Percentiles rank a stretch among this genome's conserved stretches.
Conservation (phyloP, 2,329 filamentous ascomycete species). For the Mycosphaerella sp. region DNA sequence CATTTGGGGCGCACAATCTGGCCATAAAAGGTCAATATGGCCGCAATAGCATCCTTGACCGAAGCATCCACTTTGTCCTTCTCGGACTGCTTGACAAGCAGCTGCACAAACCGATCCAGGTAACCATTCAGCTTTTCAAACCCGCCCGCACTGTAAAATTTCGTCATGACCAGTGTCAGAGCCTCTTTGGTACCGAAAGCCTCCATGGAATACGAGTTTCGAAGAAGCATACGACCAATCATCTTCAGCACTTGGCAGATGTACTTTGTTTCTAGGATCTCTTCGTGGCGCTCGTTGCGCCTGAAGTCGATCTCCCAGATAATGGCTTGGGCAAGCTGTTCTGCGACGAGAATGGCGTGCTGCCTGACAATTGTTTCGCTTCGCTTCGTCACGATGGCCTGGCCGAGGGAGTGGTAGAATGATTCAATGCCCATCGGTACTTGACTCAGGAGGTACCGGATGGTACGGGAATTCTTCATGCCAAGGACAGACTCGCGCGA, state of each 20-base stretch:
- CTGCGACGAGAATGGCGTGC: conserved; percentile 55
- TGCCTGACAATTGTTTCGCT: conserved; percentile 58
- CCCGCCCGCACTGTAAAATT: conserved; percentile 77
- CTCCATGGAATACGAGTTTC: conserved; percentile 25
- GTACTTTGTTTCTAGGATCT: conserved; percentile 24
- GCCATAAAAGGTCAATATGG: conserved; percentile 75
- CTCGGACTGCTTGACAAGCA: conserved; percentile 39
- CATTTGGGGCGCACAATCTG: conserved; percentile 71
- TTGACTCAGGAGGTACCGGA: conserved; percentile 70
- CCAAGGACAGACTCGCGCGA: conserved; percentile 25
- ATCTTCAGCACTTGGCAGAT: conserved; percentile 20
- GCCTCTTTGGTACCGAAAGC: conserved; percentile 28
- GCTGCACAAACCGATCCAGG: conserved; percentile 26
- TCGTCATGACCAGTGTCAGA: conserved; percentile 69
- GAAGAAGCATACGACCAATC: conserved; percentile 23
- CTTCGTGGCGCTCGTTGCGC: conserved; percentile 20
- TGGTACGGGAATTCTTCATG: conserved; percentile 70
- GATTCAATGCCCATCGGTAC: conserved; percentile 74
- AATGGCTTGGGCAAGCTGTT: conserved; percentile 61
- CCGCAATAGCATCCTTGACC: conserved; percentile 52
- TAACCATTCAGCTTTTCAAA: conserved; percentile 62
- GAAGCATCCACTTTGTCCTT: conserved; percentile 15
- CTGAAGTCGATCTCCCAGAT: conserved; percentile 26
- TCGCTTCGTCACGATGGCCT: conserved; percentile 68
- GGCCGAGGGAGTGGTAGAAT: conserved; percentile 80